Conservation (phyloP, 1,284 basidiomycete genomes). For the Cutaneotrichosporon spelunceum region DNA sequence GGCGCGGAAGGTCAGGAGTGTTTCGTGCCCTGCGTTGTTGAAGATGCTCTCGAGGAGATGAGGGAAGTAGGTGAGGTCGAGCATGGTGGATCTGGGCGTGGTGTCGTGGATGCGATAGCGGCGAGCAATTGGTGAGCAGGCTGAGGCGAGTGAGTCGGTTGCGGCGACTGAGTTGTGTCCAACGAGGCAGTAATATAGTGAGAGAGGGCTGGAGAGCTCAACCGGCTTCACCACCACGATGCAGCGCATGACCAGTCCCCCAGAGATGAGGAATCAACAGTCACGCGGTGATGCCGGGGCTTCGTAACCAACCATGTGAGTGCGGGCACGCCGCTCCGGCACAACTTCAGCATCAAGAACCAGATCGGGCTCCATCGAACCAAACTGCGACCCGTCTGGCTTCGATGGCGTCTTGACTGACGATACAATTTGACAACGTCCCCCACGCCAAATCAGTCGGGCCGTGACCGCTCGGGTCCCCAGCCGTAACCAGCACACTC, state of each 20-base stretch:
- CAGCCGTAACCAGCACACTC: not conserved
- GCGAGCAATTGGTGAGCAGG: not conserved
- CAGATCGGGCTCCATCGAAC: not conserved
- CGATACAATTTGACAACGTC: too few species aligned
- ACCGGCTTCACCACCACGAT: not conserved
- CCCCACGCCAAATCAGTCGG: not conserved
- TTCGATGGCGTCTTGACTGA: too few species aligned
- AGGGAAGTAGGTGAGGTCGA: slow-evolving; percentile 6
- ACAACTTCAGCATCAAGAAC: not conserved
- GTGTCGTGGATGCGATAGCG: not conserved
- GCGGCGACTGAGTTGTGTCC: too few species aligned
- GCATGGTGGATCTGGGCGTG: not conserved
- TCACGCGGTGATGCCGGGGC: not conserved
- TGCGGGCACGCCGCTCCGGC: not conserved
- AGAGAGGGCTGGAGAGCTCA: not conserved
- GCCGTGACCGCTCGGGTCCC: not conserved
- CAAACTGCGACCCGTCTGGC: not conserved
- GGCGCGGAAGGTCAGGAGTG: slow-evolving; percentile 10
- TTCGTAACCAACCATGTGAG: not conserved
- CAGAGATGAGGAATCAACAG: not conserved
- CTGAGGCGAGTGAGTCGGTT: not conserved
- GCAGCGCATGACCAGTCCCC: not conserved
- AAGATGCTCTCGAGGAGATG: slow-evolving; percentile 7
- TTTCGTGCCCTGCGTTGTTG: slow-evolving; percentile 1
- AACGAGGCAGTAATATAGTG: not conserved